Conservation (phyloP, 805 yeast species). For the Hanseniaspora taiwanica region DNA sequence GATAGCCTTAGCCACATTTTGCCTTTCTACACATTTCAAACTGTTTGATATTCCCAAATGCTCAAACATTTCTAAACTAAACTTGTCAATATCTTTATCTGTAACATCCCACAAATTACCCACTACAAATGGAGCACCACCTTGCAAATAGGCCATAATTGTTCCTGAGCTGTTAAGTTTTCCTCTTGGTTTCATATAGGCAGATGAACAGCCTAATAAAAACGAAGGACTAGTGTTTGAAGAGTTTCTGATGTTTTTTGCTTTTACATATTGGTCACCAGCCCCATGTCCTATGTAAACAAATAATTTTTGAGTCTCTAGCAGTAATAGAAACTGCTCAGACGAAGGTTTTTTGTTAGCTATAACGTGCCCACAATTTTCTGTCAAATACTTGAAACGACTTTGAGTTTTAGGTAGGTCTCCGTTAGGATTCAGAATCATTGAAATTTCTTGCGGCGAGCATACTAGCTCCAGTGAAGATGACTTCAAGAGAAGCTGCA, state of each 20-base stretch:
- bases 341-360: conserved; percentile 33
- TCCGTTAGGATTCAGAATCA: conserved; percentile 69
- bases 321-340: conserved; percentile 30
- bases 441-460: too few species aligned
- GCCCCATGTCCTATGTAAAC: conserved; percentile 93
- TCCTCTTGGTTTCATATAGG: conserved; percentile 44
- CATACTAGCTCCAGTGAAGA: too few species aligned
- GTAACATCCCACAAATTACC: conserved; percentile 96
- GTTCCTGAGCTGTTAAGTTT: conserved; percentile 64
- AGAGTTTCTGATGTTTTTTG: conserved; percentile 36
- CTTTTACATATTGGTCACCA: conserved; percentile 70
- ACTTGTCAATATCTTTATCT: conserved; percentile 83
- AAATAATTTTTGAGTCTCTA: conserved; percentile 37
- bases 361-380: conserved; percentile 24
- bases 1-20: conserved; percentile 42
- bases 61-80: conserved; percentile 46
- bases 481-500: conserved; percentile 25
- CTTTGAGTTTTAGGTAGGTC: conserved; percentile 60
- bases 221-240: conserved; percentile 42
- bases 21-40: conserved; percentile 6
- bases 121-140: conserved; percentile 71
- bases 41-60: conserved; percentile 48
- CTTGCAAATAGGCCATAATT: conserved; percentile 57
- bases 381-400: conserved; percentile 35
- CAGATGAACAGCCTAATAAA: conserved; percentile 87